Conservation (phyloP, 305 asterid species). For the Andrographis paniculata region DNA sequence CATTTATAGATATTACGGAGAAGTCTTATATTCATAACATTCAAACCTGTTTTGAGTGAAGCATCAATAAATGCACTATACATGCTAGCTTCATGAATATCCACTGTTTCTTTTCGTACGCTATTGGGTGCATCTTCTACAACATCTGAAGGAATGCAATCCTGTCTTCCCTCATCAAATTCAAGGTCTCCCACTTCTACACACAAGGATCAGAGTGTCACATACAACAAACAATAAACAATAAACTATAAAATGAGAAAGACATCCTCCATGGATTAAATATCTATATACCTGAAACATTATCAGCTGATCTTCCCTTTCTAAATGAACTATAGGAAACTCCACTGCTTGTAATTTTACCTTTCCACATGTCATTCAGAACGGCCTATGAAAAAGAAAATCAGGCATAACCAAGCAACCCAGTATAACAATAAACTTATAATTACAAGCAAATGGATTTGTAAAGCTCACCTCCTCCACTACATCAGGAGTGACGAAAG, state of each 20-base stretch:
- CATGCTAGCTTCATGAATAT: slow-evolving; percentile 23
- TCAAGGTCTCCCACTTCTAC: slow-evolving; percentile 42
- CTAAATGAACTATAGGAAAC: slow-evolving; percentile 45
- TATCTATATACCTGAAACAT: slow-evolving; percentile 56
- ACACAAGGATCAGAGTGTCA: slow-evolving; percentile 14
- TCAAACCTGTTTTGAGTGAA: slow-evolving; percentile 27
- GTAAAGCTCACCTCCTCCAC: slow-evolving; percentile 71
- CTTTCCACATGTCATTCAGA: slow-evolving; percentile 66
- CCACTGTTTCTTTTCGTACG: slow-evolving; percentile 24
- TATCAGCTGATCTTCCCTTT: slow-evolving; percentile 51
- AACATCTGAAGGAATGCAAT: slow-evolving; percentile 23
- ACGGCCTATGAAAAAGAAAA: slow-evolving; percentile 35
- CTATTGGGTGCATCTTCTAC: slow-evolving; percentile 31
- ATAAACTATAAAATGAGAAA: too few species aligned
- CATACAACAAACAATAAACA: too few species aligned
- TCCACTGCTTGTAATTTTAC: slow-evolving; percentile 65
- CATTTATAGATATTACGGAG: slow-evolving; percentile 5
- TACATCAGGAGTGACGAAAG: slow-evolving; percentile 72
- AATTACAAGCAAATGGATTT: slow-evolving; percentile 4
- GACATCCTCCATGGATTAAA: too few species aligned
- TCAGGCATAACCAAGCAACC: slow-evolving; percentile 7
- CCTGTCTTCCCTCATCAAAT: slow-evolving; percentile 32
- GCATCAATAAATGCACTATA: slow-evolving; percentile 26
- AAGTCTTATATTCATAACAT: slow-evolving; percentile 21
- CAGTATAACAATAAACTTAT: slow-evolving; percentile 2